Conservation (phyloP, 495 filamentous ascomycete species). For the Jackrogersella multiformis region DNA sequence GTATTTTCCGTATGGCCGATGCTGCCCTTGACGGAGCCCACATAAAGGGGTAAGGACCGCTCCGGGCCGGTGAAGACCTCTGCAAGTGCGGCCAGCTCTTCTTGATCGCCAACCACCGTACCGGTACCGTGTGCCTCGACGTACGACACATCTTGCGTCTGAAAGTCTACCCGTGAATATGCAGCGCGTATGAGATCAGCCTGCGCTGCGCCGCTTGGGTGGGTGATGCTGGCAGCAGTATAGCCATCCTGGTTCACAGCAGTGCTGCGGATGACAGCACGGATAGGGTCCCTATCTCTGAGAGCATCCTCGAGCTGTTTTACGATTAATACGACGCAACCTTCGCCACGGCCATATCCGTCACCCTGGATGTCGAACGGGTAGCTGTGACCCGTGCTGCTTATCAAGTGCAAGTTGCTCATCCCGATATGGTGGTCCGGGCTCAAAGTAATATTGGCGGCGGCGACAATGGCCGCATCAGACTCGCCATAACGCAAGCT, state of each 20-base stretch:
- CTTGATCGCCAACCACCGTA: constrained; percentile 52
- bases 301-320: constrained; percentile 68
- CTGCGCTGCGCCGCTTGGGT: neutral
- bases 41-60: constrained; percentile 39
- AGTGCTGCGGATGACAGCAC: constrained; percentile 62
- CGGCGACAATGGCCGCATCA: constrained; percentile 47
- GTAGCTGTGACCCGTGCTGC: constrained; percentile 53
- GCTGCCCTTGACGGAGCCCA: constrained; percentile 57
- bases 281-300: constrained; percentile 67
- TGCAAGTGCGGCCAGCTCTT: constrained; percentile 38
- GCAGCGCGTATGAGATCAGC: no score
- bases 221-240: neutral
- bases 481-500: constrained; percentile 51
- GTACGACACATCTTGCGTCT: constrained; percentile 6
- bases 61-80: constrained; percentile 40
- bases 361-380: constrained; percentile 70
- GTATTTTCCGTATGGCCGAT: constrained; percentile 56
- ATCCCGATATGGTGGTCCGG: constrained; percentile 37
- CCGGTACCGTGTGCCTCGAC: constrained; percentile 56
- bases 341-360: constrained; percentile 72
- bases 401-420: constrained; percentile 47
- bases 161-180: neutral
- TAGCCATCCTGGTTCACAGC: constrained; percentile 61
- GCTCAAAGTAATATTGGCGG: constrained; percentile 13
- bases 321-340: constrained; percentile 64